These are phyloP conservation scores for Biscogniauxia marginata DNA, from an alignment of 2,329 filamentous ascomycete genomes.

Conservation along the genomic window DNA sequence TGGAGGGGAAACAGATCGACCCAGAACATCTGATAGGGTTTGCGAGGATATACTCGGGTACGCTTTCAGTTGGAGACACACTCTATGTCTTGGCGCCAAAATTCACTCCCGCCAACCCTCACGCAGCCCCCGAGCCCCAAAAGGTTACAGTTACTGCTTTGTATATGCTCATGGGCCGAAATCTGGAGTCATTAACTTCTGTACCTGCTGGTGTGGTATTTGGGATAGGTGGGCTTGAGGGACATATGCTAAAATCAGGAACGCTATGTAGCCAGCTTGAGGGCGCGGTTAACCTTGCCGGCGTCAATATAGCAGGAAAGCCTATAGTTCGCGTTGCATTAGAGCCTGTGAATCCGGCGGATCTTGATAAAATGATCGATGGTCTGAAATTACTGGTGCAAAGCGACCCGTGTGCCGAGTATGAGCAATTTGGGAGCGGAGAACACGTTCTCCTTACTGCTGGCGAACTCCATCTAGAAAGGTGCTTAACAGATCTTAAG, in stretches of 20 bases:
- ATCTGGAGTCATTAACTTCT: slow-evolving; percentile 75
- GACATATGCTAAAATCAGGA: slow-evolving; percentile 91
- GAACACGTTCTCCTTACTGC: slow-evolving; percentile 95
- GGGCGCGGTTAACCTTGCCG: slow-evolving; percentile 86
- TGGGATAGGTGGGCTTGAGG: slow-evolving; percentile 88
- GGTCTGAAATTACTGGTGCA: slow-evolving; percentile 86
- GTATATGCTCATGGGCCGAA: slow-evolving; percentile 94
- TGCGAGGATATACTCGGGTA: slow-evolving; percentile 89
- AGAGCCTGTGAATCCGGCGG: slow-evolving; percentile 87
- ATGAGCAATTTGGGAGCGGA: slow-evolving; percentile 87
- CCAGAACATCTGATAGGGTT: slow-evolving; percentile 92
- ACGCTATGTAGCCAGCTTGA: slow-evolving; percentile 86
- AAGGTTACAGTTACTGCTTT: slow-evolving; percentile 83
- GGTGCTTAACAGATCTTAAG: slow-evolving; percentile 87
- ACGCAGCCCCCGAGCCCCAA: slow-evolving; percentile 69
- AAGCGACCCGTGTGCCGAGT: slow-evolving; percentile 93
- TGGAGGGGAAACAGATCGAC: slow-evolving; percentile 61
- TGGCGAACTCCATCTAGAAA: slow-evolving; percentile 89
- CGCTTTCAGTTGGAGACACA: slow-evolving; percentile 81
- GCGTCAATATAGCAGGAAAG: slow-evolving; percentile 73
- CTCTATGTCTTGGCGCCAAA: slow-evolving; percentile 92
- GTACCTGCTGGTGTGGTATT: slow-evolving; percentile 95
- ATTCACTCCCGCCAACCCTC: slow-evolving; percentile 78
- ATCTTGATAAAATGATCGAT: slow-evolving; percentile 91
- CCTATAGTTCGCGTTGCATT: slow-evolving; percentile 94